Evolutionary conservation across 2,329 filamentous ascomycete species (phyloP).

Genomic region (Phoma sp.): DNA sequence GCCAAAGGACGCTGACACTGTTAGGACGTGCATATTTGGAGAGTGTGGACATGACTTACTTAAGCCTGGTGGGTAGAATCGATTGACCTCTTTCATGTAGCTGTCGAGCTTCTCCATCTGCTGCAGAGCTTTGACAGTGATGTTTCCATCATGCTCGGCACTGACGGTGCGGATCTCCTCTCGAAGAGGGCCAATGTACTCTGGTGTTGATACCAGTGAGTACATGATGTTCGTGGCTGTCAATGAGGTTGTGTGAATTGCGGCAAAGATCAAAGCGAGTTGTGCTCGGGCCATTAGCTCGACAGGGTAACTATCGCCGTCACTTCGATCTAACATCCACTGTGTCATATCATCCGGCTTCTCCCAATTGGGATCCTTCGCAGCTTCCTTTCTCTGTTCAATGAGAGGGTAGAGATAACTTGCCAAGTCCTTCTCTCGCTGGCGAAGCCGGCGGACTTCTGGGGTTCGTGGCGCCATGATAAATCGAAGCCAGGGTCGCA

Average conservation of each 20-base stretch:
- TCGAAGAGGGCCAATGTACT: constrained; percentile 53
- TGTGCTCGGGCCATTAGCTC: constrained; percentile 19
- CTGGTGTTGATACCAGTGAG: constrained; percentile 42
- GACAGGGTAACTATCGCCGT: constrained; percentile 12
- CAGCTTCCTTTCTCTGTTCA: constrained; percentile 28
- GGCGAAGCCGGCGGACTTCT: constrained; percentile 30
- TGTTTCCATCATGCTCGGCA: constrained; percentile 42
- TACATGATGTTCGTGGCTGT: constrained; percentile 40
- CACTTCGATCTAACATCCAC: constrained; percentile 44
- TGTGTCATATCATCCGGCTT: constrained; percentile 49
- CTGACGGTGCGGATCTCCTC: constrained; percentile 52
- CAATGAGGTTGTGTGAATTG: constrained; percentile 42
- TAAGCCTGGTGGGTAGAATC: constrained; percentile 32
- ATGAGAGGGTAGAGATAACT: constrained; percentile 37
- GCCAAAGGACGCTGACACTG: constrained; percentile 51
- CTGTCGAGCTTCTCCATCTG: constrained; percentile 47
- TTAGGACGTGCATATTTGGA: not conserved
- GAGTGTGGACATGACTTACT: constrained; percentile 22
- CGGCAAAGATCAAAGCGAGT: constrained; percentile 39
- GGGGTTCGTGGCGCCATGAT: constrained; percentile 36
- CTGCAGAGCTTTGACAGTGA: constrained; percentile 41
- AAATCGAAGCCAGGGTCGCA: constrained; percentile 34
- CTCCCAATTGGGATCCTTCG: constrained; percentile 38
- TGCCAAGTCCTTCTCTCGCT: constrained; percentile 23
- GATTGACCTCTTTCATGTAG: constrained; percentile 47